phyloP scores from a whole-genome alignment of 164 flowering plant genomes.

The Platanus orientalis region DNA sequence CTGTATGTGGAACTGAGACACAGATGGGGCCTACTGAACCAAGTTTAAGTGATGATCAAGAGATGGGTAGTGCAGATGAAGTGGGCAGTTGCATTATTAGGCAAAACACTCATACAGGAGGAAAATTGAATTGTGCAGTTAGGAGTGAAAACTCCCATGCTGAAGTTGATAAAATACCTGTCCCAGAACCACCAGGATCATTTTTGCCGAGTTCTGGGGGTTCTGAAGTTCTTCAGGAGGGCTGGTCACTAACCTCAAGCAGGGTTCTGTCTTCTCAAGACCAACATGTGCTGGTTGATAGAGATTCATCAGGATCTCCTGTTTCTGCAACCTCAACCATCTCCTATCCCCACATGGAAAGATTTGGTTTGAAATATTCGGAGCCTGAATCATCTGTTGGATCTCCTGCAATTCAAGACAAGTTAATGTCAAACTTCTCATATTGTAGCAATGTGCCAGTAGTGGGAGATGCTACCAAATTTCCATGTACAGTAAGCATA shows the following conservation, averaged over 20 bases:
- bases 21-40: conserved; percentile 12
- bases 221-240: conserved; percentile 58
- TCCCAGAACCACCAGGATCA: conserved; percentile 80
- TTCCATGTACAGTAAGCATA: conserved; percentile 11
- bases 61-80: conserved; percentile 25
- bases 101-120: conserved; percentile 14
- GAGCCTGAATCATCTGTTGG: conserved; percentile 23
- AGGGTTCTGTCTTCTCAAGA: conserved; percentile 44
- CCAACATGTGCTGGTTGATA: conserved; percentile 34
- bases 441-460: conserved; percentile 11
- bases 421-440: conserved; percentile 18
- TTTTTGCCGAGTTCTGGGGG: conserved; percentile 63
- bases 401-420: conserved; percentile 22
- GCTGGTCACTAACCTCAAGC: conserved; percentile 52
- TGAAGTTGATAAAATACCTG: conserved; percentile 54
- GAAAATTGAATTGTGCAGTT: conserved; percentile 19
- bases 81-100: conserved; percentile 17
- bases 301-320: conserved; percentile 53
- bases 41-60: conserved; percentile 22
- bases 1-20: conserved; percentile 18
- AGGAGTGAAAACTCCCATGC: conserved; percentile 30
- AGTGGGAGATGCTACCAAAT: conserved; percentile 13
- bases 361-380: conserved; percentile 22
- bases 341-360: conserved; percentile 34
- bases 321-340: conserved; percentile 52